These are phyloP conservation scores for Hyaloscypha finlandica DNA, from an alignment of 495 filamentous ascomycete species.

Conservation along the genomic window DNA sequence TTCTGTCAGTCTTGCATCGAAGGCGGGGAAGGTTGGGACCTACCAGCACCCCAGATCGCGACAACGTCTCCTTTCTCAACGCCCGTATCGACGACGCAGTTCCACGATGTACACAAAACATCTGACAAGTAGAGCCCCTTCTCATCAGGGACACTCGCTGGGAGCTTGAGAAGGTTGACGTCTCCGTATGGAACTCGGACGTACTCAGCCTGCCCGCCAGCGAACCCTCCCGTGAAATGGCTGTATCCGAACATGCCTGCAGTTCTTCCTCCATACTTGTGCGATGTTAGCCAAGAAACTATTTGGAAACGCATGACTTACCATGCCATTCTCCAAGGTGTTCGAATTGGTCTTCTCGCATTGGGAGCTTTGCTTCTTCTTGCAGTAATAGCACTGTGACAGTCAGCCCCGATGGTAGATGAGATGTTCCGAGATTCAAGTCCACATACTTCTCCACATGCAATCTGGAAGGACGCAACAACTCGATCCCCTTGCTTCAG, in stretches of 20 bases:
- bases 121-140: slow-evolving; percentile 84
- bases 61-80: slow-evolving; percentile 79
- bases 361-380: slow-evolving; percentile 70
- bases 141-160: slow-evolving; percentile 82
- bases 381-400: slow-evolving; percentile 70
- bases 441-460: slow-evolving; percentile 50
- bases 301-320: background rate
- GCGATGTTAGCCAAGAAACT: background rate
- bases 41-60: slow-evolving; percentile 76
- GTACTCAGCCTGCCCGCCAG: slow-evolving; percentile 88
- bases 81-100: slow-evolving; percentile 80
- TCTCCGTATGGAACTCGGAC: slow-evolving; percentile 82
- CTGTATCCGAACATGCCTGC: slow-evolving; percentile 76
- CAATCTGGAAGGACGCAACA: slow-evolving; percentile 86
- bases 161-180: slow-evolving; percentile 77
- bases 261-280: slow-evolving; percentile 62
- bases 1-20: background rate
- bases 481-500: slow-evolving; percentile 73
- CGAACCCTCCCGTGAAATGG: slow-evolving; percentile 86
- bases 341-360: slow-evolving; percentile 81
- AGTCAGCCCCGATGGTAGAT: background rate
- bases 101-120: slow-evolving; percentile 76
- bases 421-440: background rate
- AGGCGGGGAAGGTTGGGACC: too few relatives aligned
- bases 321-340: slow-evolving; percentile 65